Conservation (phyloP, 371 early-diverging fungal species). For the Apophysomyces ossiformis region DNA sequence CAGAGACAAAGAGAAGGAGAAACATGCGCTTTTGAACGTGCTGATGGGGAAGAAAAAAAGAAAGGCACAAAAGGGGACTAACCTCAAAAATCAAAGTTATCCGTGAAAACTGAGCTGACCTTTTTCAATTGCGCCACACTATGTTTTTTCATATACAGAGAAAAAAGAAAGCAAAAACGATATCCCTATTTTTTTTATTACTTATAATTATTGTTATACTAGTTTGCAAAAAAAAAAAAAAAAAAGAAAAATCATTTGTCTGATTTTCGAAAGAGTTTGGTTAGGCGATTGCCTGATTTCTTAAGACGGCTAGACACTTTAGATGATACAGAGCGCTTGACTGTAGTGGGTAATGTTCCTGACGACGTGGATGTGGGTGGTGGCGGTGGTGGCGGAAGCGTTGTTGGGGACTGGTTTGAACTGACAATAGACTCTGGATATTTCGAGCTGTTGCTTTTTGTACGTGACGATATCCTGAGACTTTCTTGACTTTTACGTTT, state of each 20-base stretch:
- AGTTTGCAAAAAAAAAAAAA: too few relatives aligned
- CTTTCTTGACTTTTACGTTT: conserved; percentile 3
- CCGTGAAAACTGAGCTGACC: too few relatives aligned
- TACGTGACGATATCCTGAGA: background rate
- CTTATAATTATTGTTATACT: background rate
- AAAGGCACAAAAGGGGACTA: too few relatives aligned
- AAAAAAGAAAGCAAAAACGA: background rate
- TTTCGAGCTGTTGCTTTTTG: background rate
- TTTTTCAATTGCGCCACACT: too few relatives aligned
- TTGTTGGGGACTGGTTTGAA: background rate
- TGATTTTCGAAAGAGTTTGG: conserved; percentile 9
- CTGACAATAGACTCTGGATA: background rate
- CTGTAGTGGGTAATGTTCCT: background rate
- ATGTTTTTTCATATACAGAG: background rate
- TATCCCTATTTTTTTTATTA: too few relatives aligned
- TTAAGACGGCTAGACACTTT: conserved; percentile 7
- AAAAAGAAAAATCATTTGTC: background rate
- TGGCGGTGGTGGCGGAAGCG: background rate
- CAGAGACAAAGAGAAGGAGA: too few relatives aligned
- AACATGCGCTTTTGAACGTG: too few relatives aligned
- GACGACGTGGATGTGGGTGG: background rate
- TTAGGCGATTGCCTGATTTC: conserved; percentile 5
- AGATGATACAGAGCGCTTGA: conserved; percentile 2
- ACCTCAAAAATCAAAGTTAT: too few relatives aligned
- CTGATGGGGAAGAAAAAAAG: too few relatives aligned